phyloP scores from a whole-genome alignment of 2,329 filamentous ascomycete species.

The Alternaria novae-zelandiae region DNA sequence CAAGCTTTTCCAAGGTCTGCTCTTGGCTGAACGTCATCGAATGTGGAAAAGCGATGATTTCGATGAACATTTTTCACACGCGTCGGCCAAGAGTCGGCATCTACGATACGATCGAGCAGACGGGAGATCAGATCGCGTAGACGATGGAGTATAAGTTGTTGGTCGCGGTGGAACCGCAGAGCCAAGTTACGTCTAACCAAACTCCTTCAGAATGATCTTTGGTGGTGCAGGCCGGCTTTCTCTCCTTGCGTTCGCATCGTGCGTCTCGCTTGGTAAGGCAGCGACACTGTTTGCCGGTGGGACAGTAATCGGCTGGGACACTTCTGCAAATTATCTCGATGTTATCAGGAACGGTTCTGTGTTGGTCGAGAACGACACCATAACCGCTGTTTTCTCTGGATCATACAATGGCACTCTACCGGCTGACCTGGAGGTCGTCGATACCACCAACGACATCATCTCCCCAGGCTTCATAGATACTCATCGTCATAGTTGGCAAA shows the following conservation, averaged over 20 bases:
- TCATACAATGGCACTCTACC: slow-evolving; percentile 25
- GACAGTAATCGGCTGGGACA: slow-evolving; percentile 54
- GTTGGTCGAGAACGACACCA: slow-evolving; percentile 50
- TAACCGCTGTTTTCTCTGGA: slow-evolving; percentile 26
- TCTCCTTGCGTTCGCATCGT: slow-evolving; percentile 5
- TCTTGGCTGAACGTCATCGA: slow-evolving; percentile 11
- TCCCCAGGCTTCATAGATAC: slow-evolving; percentile 64
- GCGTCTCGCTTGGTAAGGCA: neutral
- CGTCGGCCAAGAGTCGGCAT: slow-evolving; percentile 1
- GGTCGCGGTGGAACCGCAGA: neutral
- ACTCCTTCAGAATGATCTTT: slow-evolving; percentile 1
- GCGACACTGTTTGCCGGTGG: slow-evolving; percentile 27
- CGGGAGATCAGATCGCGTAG: neutral
- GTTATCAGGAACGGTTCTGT: slow-evolving; percentile 53
- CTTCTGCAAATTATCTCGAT: slow-evolving; percentile 41
- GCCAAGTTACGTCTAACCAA: neutral
- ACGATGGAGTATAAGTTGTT: slow-evolving; percentile 3
- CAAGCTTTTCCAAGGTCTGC: neutral
- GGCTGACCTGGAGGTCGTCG: slow-evolving; percentile 46
- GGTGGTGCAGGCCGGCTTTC: neutral
- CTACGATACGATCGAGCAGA: neutral
- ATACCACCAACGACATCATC: slow-evolving; percentile 59
- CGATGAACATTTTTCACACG: neutral
- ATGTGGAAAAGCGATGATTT: neutral
- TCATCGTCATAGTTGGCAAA: slow-evolving; percentile 60